A percentile compares a stretch with the other conserved stretches of the same genome.
phyloP scores from a whole-genome alignment of 108 stramenopile species.

The Skeletonema tropicum region DNA sequence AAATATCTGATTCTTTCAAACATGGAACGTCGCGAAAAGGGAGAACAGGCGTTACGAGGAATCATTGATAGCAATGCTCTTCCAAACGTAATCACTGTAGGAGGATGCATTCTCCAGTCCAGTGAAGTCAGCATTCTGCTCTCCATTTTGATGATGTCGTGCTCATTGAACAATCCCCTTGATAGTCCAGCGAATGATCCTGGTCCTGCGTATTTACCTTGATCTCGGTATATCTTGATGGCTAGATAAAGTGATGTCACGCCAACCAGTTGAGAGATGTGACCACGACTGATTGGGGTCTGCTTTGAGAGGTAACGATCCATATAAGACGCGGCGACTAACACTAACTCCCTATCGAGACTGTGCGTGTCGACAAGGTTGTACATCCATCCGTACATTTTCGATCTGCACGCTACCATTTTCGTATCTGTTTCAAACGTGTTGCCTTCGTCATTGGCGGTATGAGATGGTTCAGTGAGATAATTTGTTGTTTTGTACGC shows the following conservation, averaged over 20 bases:
- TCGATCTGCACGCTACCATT: not conserved
- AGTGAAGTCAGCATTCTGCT: slow-evolving; percentile 54
- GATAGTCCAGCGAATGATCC: slow-evolving; percentile 69
- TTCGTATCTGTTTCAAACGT: not conserved
- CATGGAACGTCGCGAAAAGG: slow-evolving; percentile 22
- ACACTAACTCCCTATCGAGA: slow-evolving; percentile 69
- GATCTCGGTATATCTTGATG: slow-evolving; percentile 63
- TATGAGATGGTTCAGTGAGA: not conserved
- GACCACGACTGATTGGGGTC: slow-evolving; percentile 36
- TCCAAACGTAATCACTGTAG: slow-evolving; percentile 65
- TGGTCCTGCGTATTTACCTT: slow-evolving; percentile 37
- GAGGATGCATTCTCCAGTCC: slow-evolving; percentile 78
- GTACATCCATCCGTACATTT: slow-evolving; percentile 84
- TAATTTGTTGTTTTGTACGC: not conserved
- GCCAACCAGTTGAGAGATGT: slow-evolving; percentile 65
- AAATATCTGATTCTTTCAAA: slow-evolving; percentile 38
- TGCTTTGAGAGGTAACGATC: slow-evolving; percentile 50
- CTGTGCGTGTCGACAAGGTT: slow-evolving; percentile 67
- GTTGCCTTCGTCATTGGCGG: not conserved
- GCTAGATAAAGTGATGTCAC: slow-evolving; percentile 83
- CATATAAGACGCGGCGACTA: slow-evolving; percentile 65
- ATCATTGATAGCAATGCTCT: slow-evolving; percentile 23
- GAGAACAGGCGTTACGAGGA: slow-evolving; percentile 23
- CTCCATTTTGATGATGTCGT: slow-evolving; percentile 77
- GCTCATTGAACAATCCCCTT: slow-evolving; percentile 62